Base-by-base conservation (phyloP, 2,329 filamentous ascomycete genomes). In the Fusarium sp. region DNA sequence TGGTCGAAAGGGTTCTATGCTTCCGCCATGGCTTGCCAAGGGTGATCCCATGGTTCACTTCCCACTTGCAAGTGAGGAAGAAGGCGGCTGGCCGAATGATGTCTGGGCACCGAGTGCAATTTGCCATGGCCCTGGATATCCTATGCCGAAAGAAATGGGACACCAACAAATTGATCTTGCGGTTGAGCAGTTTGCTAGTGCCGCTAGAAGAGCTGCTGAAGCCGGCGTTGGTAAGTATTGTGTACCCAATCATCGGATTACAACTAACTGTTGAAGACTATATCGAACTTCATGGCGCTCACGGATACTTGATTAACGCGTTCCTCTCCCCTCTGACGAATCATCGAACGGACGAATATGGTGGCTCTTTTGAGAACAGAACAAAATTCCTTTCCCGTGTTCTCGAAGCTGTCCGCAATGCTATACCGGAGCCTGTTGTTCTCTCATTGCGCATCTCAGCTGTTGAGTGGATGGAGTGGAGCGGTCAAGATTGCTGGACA, bases 331-430 rank as follows among this genome's bases (percentile, higher is more conserved):
- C 61, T 7, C 45, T 64, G 1, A 52, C 61, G 0, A 64, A 64
- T 2, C 18, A n/a, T 15, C 85, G 90, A 45, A 91, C 87, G 20
- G 90, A 92, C 77, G 75, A 85, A 54, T 92, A 92, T 78, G 91
- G 91, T 50, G 91, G 91, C 54, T 85, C 83, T 76, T 89, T 92
- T 70, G 86, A 89, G 73, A 92, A 92, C 81, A 87, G 91, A 66
- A 87, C 83, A 15, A 86, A 90, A 13, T 77, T 92, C 35, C 81
- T 90, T 36, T 72, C 85, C 11, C 88, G 91, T 71, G 81, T 89
- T 36, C 82, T 88, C 49, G 75, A 83, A 65, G 84, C 85, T 22
- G 76, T 89, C 25, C 84, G 88, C 33, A 81, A 78, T 52, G 85
- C 81, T n/a, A 86, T 90, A 60, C 89, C 89, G 4, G 78, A 80